Evolutionary conservation across 495 filamentous ascomycete genomes (phyloP), one percentile per base, ranked within the genome.

Genomic region (Endocarpon pusillum): DNA sequence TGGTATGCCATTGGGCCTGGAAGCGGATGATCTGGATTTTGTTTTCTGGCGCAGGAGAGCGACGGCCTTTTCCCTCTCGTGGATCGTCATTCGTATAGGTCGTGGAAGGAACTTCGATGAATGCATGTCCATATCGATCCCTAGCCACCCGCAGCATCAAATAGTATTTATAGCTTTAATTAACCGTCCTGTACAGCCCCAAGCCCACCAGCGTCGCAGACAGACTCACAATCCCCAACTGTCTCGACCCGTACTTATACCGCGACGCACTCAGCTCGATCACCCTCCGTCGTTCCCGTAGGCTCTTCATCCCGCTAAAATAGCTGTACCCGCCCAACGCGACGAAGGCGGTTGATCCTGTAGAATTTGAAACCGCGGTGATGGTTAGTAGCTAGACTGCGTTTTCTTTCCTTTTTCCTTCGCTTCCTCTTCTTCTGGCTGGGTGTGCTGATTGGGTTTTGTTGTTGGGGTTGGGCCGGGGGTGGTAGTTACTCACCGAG

Each of bases 251-350:
- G 64, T 94, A 77, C 19, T 83, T 82, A 49, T 85, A 83, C 44
- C 73, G 64, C 18, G 76, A 74, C 19, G 73, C 66, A 48, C 74
- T 76, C 41, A 68, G 61, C 39, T 78, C 53, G 37, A 93, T 91
- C 22, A 62, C 60, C 20, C 69, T 63, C 46, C 74, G 62, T 47
- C 82, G 78, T 42, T 69, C 59, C 31, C 67, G 65, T 14, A 96
- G 69, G 48, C 91, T 81, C 24, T 55, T 53, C 44, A 75, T 78
- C 21, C 87, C 87, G 6, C 79, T 83, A 37, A 73, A 61, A 55
- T 87, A 92, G 48, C 73, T 85, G 61, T 92, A 96, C 4, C 69
- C 71, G 10, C 81, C 87, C 31, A 94, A 73, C n/a, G 85, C 86
- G 28, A 89, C 61, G 42, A 94, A 93, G 11, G 80, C 85, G 21